A percentile compares a stretch with the other conserved stretches of the same genome.
These are phyloP conservation scores for Vigna reflexopilosa DNA, from an alignment of 306 rosid genomes.

Conservation along the genomic window DNA sequence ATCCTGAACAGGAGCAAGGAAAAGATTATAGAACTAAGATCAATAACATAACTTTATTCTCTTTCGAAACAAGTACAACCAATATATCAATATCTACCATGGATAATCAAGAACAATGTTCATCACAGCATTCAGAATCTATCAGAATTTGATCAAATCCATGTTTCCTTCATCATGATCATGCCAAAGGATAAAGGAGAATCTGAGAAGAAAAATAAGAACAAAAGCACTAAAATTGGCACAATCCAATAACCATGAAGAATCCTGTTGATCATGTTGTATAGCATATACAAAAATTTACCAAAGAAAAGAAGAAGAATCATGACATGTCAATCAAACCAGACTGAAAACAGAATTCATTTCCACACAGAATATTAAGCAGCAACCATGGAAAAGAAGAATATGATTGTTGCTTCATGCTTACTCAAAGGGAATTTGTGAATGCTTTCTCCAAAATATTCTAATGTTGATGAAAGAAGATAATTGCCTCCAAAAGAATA, in stretches of 20 bases:
- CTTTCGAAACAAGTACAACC: neutral
- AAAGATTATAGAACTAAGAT: neutral
- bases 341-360: constrained; percentile 20
- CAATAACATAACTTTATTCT: neutral
- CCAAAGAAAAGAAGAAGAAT: constrained; percentile 18
- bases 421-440: constrained; percentile 35
- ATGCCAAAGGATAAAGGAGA: constrained; percentile 4
- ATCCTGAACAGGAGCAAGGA: constrained; percentile 5
- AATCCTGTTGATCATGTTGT: neutral
- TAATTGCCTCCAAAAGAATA: neutral
- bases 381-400: neutral
- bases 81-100: constrained; percentile 6
- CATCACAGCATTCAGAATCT: constrained; percentile 16
- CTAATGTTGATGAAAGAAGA: constrained; percentile 4
- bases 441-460: neutral
- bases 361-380: neutral
- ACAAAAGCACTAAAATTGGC: neutral
- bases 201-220: neutral
- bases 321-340: constrained; percentile 22
- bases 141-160: constrained; percentile 27
- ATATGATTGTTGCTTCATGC: constrained; percentile 24
- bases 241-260: constrained; percentile 7
- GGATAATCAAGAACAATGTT: neutral
- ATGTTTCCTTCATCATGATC: neutral
- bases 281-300: constrained; percentile 18